Evolutionary conservation across 2,329 filamentous ascomycete genomes (phyloP).

Genomic region (Microdochium bolleyi): DNA sequence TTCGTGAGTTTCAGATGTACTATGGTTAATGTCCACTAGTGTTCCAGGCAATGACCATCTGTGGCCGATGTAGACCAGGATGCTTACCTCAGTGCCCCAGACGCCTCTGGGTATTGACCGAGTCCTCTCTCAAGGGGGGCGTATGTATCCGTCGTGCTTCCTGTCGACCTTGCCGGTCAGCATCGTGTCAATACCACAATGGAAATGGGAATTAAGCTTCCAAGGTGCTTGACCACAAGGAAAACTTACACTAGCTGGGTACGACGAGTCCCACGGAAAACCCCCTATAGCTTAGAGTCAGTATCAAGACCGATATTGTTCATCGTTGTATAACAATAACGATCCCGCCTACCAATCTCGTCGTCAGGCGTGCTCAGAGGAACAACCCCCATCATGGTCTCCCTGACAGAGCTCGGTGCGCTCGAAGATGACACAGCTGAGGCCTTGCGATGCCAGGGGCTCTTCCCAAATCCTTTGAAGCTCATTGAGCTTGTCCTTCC

Average conservation of each 20-base stretch:
- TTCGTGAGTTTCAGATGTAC: no score
- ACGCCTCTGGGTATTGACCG: not conserved
- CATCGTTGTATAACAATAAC: no score
- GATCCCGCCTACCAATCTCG: conserved; percentile 1
- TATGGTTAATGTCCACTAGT: no score
- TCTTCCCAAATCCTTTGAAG: conserved; percentile 22
- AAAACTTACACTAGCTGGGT: conserved; percentile 24
- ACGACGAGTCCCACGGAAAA: conserved; percentile 10
- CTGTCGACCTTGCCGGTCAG: not conserved
- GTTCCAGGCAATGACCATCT: no score
- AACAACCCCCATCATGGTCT: conserved; percentile 27
- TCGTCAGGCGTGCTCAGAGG: conserved; percentile 20
- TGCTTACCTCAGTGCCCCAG: no score
- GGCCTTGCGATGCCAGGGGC: conserved; percentile 30
- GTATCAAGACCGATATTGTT: not conserved
- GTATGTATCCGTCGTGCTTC: not conserved
- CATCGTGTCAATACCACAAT: not conserved
- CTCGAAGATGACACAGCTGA: conserved; percentile 28
- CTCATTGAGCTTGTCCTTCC: not conserved
- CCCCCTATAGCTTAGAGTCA: conserved; percentile 1
- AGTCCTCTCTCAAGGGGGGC: not conserved
- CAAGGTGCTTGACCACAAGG: no score
- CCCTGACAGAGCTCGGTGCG: conserved; percentile 31
- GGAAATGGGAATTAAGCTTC: not conserved
- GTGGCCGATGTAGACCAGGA: no score